Evolutionary conservation across 1,284 basidiomycete genomes (phyloP), one percentile per base, ranked within the genome.

Genomic region (Phlebopus sp.): DNA sequence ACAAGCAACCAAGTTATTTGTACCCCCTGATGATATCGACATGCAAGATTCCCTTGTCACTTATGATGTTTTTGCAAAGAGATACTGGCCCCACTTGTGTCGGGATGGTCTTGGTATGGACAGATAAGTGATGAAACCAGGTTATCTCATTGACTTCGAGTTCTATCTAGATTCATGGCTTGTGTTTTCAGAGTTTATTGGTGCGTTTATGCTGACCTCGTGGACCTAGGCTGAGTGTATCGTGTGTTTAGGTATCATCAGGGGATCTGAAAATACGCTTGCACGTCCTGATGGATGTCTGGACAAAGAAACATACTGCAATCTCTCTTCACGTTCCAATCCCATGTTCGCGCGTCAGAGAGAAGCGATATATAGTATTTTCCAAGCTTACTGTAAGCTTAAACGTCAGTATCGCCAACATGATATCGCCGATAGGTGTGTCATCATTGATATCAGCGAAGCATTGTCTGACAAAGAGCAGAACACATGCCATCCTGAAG

Each of bases 101-200:
- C 77, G 83, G 0, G 84, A 80, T 55, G 71, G 72, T 4, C 65
- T 86, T 15, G 78, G 84, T 84, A 46, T n/a, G 66, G 53, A 38
- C 27, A n/a, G 5, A 2, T 41, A 14, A 25, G 5, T 14, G 44
- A n/a, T 36, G 25, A 19, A 4, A 29, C 3, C 10, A 19, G 37
- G 37, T 2, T 6, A 8, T 1, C 21, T 38, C 43, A 4, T 36
- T 37, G 37, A 37, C 21, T 2, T 6, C 30, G 17, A 41, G 27
- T 29, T 29, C 27, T 29, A 31, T 47, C 19, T 47, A 84, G 85
- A 84, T 59, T 73, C 83, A 0, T 71, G 77, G 3, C 68, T 86
- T 7, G 78, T 86, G 3, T 90, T 79, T 55, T 79, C 74, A n/a
- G 85, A 90, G 54, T 70, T 89, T 36, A 74, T 88, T 55, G 84